Conservation (phyloP, 441 rosid genomes). For the Populus hybrid region DNA sequence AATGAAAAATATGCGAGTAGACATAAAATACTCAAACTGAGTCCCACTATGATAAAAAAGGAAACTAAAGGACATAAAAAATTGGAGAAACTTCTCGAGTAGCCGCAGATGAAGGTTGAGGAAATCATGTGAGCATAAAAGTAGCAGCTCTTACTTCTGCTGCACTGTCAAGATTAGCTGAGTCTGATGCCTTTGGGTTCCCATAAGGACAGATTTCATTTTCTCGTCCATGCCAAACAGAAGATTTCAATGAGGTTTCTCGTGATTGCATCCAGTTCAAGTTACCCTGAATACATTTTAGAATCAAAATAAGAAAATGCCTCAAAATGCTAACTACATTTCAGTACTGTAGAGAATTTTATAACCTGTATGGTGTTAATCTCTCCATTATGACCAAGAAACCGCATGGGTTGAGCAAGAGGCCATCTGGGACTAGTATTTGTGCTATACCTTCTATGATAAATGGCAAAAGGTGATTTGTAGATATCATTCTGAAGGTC, state of each 20-base stretch:
- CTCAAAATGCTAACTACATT: slow-evolving; percentile 15
- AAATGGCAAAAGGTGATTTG: slow-evolving; percentile 87
- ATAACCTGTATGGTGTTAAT: slow-evolving; percentile 95
- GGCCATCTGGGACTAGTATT: slow-evolving; percentile 99
- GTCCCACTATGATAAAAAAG: neutral
- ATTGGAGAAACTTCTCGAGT: neutral
- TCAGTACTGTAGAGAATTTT: slow-evolving; percentile 15
- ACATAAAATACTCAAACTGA: neutral
- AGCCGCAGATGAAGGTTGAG: neutral
- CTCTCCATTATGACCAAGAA: slow-evolving; percentile 99
- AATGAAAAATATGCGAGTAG: neutral
- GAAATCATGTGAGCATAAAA: neutral
- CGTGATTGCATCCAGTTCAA: slow-evolving; percentile 99
- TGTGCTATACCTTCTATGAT: slow-evolving; percentile 96
- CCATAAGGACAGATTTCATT: slow-evolving; percentile 97
- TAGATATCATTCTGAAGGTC: slow-evolving; percentile 85
- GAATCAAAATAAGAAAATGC: slow-evolving; percentile 20
- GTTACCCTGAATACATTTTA: slow-evolving; percentile 65
- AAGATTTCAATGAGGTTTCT: slow-evolving; percentile 85
- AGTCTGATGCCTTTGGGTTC: slow-evolving; percentile 93
- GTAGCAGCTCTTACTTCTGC: slow-evolving; percentile 71
- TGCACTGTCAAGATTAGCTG: slow-evolving; percentile 95
- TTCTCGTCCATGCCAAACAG: slow-evolving; percentile 97
- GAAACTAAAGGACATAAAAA: neutral
- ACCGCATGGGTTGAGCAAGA: slow-evolving; percentile 99